Conservation (phyloP, 148 eudicot species). For the Polygonum aviculare region DNA sequence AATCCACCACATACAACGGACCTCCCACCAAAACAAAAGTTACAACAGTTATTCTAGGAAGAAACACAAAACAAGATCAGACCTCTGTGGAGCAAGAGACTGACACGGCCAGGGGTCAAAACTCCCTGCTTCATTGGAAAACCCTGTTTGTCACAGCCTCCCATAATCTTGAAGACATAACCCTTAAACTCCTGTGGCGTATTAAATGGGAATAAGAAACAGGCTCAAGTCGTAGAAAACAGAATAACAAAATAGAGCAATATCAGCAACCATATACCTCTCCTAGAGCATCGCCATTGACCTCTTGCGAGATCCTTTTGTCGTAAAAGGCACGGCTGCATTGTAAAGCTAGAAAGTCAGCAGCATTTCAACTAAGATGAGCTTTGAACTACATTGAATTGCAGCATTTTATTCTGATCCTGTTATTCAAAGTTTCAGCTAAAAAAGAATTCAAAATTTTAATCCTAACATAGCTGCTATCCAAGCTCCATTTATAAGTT, state of each 20-base stretch:
- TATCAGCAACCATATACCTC: constrained; percentile 24
- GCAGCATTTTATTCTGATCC: not conserved
- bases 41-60: not conserved
- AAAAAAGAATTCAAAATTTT: not conserved
- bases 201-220: not conserved
- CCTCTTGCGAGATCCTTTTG: constrained; percentile 79
- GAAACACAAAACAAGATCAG: not conserved
- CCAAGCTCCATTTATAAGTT: no score
- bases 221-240: not conserved
- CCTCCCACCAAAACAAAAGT: not conserved
- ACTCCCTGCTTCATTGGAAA: constrained; percentile 89
- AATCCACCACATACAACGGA: not conserved
- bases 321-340: constrained; percentile 53
- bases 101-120: constrained; percentile 62
- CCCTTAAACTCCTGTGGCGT: constrained; percentile 62
- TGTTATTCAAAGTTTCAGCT: not conserved
- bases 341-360: not conserved
- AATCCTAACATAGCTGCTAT: no score
- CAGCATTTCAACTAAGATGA: no score
- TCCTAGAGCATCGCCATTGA: constrained; percentile 56
- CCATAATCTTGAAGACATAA: constrained; percentile 65
- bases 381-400: not conserved
- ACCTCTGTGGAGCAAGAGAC: constrained; percentile 64
- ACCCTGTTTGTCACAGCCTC: constrained; percentile 80
- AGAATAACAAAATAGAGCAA: not conserved